A percentile compares a stretch with the other conserved stretches of the same genome.
These are phyloP conservation scores for Boletellus deceptivus DNA, from an alignment of 1,284 basidiomycete species.

Conservation along the genomic window DNA sequence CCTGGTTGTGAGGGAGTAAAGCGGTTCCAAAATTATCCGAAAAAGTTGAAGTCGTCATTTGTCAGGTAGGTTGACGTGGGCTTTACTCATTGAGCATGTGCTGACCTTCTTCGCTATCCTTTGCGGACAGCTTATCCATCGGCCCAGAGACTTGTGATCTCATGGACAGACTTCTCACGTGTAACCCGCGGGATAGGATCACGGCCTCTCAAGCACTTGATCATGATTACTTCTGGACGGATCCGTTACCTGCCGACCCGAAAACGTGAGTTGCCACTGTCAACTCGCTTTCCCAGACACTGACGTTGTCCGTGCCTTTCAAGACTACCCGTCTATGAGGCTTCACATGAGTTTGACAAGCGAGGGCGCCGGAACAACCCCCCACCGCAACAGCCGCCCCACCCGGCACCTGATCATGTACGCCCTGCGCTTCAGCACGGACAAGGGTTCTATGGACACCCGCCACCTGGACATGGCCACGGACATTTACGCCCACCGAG, in stretches of 20 bases:
- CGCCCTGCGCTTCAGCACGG: conserved; percentile 32
- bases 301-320: conserved; percentile 1
- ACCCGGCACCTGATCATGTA: conserved; percentile 26
- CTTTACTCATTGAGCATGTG: not conserved
- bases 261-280: conserved; percentile 56
- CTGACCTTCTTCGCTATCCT: conserved; percentile 10
- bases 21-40: conserved; percentile 49
- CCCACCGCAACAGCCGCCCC: conserved; percentile 16
- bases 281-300: not conserved
- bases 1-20: conserved; percentile 82
- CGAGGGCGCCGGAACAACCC: conserved; percentile 55
- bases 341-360: conserved; percentile 84
- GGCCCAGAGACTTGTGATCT: conserved; percentile 83
- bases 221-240: conserved; percentile 92
- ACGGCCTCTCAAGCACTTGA: conserved; percentile 87
- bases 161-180: conserved; percentile 85
- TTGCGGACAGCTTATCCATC: conserved; percentile 42
- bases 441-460: conserved; percentile 28
- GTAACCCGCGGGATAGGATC: conserved; percentile 89
- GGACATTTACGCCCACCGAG: conserved; percentile 24
- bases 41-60: conserved; percentile 56
- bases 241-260: conserved; percentile 81
- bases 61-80: conserved; percentile 48
- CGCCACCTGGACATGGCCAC: conserved; percentile 19
- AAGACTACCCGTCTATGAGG: conserved; percentile 74